phyloP scores from a whole-genome alignment of 83 land plant genomes.

The Diphasiastrum complanatum region DNA sequence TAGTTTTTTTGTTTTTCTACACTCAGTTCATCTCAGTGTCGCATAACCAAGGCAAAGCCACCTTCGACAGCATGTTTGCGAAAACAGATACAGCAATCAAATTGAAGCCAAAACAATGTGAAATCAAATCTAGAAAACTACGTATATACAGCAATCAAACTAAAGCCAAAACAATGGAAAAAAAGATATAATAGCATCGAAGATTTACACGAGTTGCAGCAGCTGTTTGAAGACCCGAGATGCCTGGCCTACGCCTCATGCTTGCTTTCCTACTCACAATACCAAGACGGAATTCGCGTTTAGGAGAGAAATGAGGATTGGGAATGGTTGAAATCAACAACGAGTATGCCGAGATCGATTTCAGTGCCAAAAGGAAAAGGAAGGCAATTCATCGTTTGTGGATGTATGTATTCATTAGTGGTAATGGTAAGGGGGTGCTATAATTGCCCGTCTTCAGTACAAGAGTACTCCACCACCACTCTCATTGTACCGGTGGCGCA shows the following conservation, averaged over 20 bases:
- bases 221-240: slow-evolving; percentile 67
- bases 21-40: background rate
- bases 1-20: background rate
- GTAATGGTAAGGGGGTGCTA: too few species aligned
- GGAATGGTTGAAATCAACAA: too few species aligned
- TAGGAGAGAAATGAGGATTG: too few species aligned
- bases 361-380: too few species aligned
- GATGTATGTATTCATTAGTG: too few species aligned
- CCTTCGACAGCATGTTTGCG: background rate
- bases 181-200: background rate
- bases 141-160: background rate
- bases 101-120: background rate
- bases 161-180: background rate
- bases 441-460: too few species aligned
- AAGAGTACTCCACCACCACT: too few species aligned
- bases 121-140: background rate
- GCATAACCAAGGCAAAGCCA: background rate
- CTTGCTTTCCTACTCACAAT: background rate
- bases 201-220: slow-evolving; percentile 60
- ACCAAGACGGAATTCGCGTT: too few species aligned
- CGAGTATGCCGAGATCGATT: too few species aligned
- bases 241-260: slow-evolving; percentile 86
- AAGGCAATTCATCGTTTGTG: too few species aligned
- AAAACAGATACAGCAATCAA: background rate
- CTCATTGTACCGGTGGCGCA: too few species aligned